Evolutionary conservation across 2,329 filamentous ascomycete genomes (phyloP).

Genomic region (Tolypocladium pustulatum): DNA sequence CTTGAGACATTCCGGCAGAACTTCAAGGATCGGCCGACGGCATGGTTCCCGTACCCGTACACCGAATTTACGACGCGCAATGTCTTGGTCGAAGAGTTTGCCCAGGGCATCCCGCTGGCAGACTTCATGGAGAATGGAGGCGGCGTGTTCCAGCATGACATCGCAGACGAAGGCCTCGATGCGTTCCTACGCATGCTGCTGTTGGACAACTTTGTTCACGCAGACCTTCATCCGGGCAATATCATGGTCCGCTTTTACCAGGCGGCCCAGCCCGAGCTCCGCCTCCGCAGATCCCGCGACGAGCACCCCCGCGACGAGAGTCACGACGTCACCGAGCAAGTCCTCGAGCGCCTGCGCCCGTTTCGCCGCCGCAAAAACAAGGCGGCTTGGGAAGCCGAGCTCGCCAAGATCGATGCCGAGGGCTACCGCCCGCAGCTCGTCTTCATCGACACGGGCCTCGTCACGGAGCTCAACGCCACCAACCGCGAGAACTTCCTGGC

Average conservation of each 20-base stretch:
- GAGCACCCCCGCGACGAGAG: slow-evolving; percentile 32
- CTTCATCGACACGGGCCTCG: slow-evolving; percentile 93
- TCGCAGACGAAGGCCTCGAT: slow-evolving; percentile 89
- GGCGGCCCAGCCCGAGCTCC: slow-evolving; percentile 59
- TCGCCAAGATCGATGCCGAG: slow-evolving; percentile 69
- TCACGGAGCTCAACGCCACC: slow-evolving; percentile 79
- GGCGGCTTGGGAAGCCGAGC: slow-evolving; percentile 61
- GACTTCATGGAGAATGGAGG: slow-evolving; percentile 88
- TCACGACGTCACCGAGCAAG: slow-evolving; percentile 76
- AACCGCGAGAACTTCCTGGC: slow-evolving; percentile 91
- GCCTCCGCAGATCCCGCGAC: slow-evolving; percentile 14
- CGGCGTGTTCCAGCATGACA: slow-evolving; percentile 85
- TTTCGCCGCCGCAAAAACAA: slow-evolving; percentile 52
- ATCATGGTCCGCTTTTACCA: slow-evolving; percentile 99
- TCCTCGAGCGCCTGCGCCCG: slow-evolving; percentile 69
- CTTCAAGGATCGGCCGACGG: slow-evolving; percentile 79
- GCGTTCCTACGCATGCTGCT: slow-evolving; percentile 94
- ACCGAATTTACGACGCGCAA: slow-evolving; percentile 84
- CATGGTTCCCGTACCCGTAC: slow-evolving; percentile 96
- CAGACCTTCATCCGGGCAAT: slow-evolving; percentile 92
- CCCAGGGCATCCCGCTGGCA: slow-evolving; percentile 82
- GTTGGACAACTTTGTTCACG: slow-evolving; percentile 95
- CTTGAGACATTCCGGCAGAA: slow-evolving; percentile 79
- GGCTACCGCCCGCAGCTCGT: slow-evolving; percentile 90
- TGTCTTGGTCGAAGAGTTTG: slow-evolving; percentile 91